A percentile compares a stretch with the other conserved stretches of the same genome.
Evolutionary conservation across 2,329 filamentous ascomycete species (phyloP).

Genomic region (Curvularia hawaiiensis): DNA sequence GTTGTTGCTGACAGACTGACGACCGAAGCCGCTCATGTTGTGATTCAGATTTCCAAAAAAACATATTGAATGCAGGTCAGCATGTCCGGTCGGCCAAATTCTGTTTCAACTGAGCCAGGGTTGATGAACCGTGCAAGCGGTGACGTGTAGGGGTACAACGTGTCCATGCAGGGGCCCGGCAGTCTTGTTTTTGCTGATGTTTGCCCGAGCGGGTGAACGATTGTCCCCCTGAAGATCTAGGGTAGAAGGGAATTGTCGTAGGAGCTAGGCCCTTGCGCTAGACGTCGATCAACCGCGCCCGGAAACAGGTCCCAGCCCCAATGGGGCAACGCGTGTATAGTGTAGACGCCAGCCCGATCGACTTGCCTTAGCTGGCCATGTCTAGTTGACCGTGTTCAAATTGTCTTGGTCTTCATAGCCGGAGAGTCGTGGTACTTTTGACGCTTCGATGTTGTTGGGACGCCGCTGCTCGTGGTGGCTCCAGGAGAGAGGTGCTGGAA

Average conservation of each 20-base stretch:
- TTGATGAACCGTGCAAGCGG: not conserved
- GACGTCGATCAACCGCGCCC: constrained; percentile 11
- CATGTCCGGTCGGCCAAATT: not conserved
- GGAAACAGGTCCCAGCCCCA: not conserved
- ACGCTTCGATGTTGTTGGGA: no score
- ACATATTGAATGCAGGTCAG: not conserved
- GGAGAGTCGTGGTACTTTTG: not conserved
- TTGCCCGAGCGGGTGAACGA: constrained; percentile 1
- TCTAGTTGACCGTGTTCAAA: not conserved
- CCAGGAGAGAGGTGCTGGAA: not conserved
- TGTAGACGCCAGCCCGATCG: not conserved
- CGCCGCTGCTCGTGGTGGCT: not conserved
- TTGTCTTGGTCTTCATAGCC: not conserved
- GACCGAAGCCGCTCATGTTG: not conserved
- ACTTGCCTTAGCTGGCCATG: not conserved
- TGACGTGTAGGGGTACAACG: not conserved
- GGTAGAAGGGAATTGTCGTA: not conserved
- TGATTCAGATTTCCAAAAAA: not conserved
- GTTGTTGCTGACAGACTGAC: not conserved
- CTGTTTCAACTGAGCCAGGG: not conserved
- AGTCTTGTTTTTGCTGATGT: not conserved
- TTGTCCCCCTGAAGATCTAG: constrained; percentile 14
- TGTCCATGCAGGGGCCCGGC: not conserved
- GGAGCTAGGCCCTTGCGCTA: not conserved
- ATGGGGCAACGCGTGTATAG: constrained; percentile 1